Evolutionary conservation across 2,329 filamentous ascomycete species (phyloP).

Genomic region (Daldinia sp.): DNA sequence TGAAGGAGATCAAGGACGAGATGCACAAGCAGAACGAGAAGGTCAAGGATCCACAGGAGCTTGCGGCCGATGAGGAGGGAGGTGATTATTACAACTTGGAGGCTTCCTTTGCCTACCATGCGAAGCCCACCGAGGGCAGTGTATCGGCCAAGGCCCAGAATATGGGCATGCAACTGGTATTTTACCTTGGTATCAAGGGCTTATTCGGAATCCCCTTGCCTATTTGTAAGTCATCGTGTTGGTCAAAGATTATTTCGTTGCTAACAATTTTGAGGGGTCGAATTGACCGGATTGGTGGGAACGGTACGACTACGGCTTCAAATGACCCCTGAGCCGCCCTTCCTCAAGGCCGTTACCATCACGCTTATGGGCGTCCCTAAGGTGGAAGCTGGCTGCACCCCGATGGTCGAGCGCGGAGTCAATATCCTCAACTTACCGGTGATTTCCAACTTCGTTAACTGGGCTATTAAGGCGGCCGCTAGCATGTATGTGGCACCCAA

Average conservation of each 20-base stretch:
- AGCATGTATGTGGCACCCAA: conserved; percentile 95
- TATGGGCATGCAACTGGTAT: conserved; percentile 96
- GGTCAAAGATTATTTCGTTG: background rate
- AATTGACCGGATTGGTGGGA: conserved; percentile 88
- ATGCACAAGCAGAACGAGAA: conserved; percentile 81
- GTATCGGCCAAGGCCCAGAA: conserved; percentile 86
- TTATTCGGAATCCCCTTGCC: conserved; percentile 89
- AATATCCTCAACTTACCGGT: conserved; percentile 91
- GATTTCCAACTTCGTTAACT: conserved; percentile 97
- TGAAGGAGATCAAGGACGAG: conserved; percentile 81
- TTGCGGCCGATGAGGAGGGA: conserved; percentile 87
- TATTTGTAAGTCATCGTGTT: conserved; percentile 62
- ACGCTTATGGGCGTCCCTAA: conserved; percentile 95
- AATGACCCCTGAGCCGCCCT: conserved; percentile 89
- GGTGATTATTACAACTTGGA: conserved; percentile 95
- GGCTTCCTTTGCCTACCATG: conserved; percentile 89
- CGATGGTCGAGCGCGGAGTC: conserved; percentile 89
- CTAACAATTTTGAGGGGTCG: conserved; percentile 63
- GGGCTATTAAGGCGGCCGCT: conserved; percentile 85
- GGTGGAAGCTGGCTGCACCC: conserved; percentile 86
- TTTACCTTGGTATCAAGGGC: conserved; percentile 90
- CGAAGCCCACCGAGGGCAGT: conserved; percentile 73
- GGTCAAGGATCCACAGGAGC: conserved; percentile 84
- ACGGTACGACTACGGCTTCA: conserved; percentile 85
- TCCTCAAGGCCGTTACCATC: conserved; percentile 89